Evolutionary conservation across 495 filamentous ascomycete species (phyloP).

Genomic region (Penicillium waksmanii): DNA sequence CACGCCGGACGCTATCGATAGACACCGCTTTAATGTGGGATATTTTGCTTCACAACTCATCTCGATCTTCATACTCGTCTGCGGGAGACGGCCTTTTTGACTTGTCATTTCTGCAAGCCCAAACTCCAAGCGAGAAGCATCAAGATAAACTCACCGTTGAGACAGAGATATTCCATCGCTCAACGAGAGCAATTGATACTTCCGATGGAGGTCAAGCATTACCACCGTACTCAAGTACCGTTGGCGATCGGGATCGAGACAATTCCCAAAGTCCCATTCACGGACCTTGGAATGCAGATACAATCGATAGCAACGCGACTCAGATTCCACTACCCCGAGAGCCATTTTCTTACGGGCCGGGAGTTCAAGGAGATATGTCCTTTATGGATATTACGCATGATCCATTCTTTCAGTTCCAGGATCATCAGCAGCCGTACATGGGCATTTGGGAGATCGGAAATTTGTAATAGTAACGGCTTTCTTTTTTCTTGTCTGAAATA

Average conservation of each 20-base stretch:
- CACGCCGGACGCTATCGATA: conserved; percentile 44
- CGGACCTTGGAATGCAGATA: conserved; percentile 9
- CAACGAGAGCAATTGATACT: conserved; percentile 43
- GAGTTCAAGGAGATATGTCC: conserved; percentile 36
- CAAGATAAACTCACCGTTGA: conserved; percentile 38
- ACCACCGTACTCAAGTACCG: conserved; percentile 29
- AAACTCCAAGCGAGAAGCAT: conserved; percentile 14
- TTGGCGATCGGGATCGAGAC: conserved; percentile 2
- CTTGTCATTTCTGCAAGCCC: conserved; percentile 26
- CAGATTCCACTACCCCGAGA: conserved; percentile 16
- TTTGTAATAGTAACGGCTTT: conserved; percentile 16
- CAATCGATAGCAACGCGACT: conserved; percentile 4
- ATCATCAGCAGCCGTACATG: conserved; percentile 30
- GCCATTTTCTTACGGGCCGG: conserved; percentile 13
- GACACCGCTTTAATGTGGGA: conserved; percentile 51
- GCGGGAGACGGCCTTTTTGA: conserved; percentile 32
- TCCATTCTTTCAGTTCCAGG: conserved; percentile 36
- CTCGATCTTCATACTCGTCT: conserved; percentile 15
- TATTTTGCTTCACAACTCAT: conserved; percentile 40
- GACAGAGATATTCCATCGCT: conserved; percentile 44
- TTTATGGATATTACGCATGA: conserved; percentile 34
- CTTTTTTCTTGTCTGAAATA: background rate
- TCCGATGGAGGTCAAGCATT: conserved; percentile 45
- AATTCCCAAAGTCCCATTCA: conserved; percentile 8
- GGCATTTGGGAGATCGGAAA: conserved; percentile 36